A percentile compares a stretch with the other conserved stretches of the same genome.
Evolutionary conservation across 257 asterid genomes (phyloP).

Genomic region (Penstemon eatonii): DNA sequence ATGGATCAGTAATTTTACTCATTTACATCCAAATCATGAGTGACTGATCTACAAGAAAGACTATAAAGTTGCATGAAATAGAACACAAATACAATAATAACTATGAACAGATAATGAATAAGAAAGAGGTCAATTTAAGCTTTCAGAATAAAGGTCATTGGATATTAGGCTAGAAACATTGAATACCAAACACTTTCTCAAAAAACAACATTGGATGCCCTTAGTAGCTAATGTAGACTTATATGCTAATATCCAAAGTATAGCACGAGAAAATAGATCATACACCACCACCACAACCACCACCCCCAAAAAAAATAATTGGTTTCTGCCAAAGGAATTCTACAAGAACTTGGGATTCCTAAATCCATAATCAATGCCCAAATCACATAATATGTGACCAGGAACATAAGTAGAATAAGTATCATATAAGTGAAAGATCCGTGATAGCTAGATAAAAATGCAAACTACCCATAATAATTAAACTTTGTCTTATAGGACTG

Average conservation of each 20-base stretch:
- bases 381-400: neutral
- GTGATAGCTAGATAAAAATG: neutral
- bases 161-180: slow-evolving; percentile 5
- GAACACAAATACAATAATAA: neutral
- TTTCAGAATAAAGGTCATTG: slow-evolving; percentile 2
- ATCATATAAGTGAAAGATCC: slow-evolving; percentile 1
- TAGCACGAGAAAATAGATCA: neutral
- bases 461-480: neutral
- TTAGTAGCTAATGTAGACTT: no score
- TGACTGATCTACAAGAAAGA: neutral
- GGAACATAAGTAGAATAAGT: slow-evolving; percentile 12
- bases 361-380: neutral
- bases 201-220: neutral
- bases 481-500: neutral
- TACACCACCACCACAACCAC: no score
- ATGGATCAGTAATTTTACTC: neutral
- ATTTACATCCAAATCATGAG: neutral
- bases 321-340: neutral
- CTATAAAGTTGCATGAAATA: neutral
- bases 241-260: neutral
- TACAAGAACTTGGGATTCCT: neutral
- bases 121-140: neutral
- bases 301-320: neutral
- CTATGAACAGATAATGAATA: neutral
- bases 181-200: neutral